Evolutionary conservation across 306 rosid genomes (phyloP).

Genomic region (Purshia tridentata): DNA sequence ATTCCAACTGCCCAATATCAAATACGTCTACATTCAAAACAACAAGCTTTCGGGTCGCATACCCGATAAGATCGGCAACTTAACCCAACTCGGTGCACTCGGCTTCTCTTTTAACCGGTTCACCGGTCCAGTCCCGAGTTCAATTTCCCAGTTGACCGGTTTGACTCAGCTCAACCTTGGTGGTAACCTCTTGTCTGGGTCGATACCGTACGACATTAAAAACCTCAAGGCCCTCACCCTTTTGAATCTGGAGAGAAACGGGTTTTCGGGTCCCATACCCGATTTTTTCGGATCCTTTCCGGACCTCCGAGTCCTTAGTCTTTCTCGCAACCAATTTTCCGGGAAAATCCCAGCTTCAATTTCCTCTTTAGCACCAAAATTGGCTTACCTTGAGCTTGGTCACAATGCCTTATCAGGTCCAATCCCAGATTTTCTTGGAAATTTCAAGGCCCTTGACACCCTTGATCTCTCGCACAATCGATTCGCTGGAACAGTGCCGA

Average conservation of each 20-base stretch:
- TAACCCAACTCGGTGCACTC: conserved; percentile 29
- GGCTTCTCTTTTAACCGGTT: conserved; percentile 56
- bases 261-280: conserved; percentile 59
- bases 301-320: conserved; percentile 44
- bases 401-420: conserved; percentile 59
- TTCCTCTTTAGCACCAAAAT: conserved; percentile 44
- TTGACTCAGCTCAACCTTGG: conserved; percentile 82
- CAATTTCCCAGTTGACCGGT: conserved; percentile 47
- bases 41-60: conserved; percentile 61
- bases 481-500: conserved; percentile 60
- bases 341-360: conserved; percentile 66
- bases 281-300: conserved; percentile 46
- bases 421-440: conserved; percentile 76
- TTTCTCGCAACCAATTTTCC: conserved; percentile 54
- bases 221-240: conserved; percentile 40
- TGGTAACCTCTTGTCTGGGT: conserved; percentile 49
- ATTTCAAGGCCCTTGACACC: conserved; percentile 65
- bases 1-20: conserved; percentile 40
- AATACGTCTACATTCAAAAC: conserved; percentile 57
- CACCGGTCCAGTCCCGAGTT: conserved; percentile 67
- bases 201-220: conserved; percentile 41
- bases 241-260: conserved; percentile 49
- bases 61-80: conserved; percentile 45
- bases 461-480: conserved; percentile 58
- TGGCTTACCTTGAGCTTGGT: conserved; percentile 52